Base-by-base conservation (phyloP, 2,329 filamentous ascomycete genomes). In the Lasiodiplodia hormozganensis region DNA sequence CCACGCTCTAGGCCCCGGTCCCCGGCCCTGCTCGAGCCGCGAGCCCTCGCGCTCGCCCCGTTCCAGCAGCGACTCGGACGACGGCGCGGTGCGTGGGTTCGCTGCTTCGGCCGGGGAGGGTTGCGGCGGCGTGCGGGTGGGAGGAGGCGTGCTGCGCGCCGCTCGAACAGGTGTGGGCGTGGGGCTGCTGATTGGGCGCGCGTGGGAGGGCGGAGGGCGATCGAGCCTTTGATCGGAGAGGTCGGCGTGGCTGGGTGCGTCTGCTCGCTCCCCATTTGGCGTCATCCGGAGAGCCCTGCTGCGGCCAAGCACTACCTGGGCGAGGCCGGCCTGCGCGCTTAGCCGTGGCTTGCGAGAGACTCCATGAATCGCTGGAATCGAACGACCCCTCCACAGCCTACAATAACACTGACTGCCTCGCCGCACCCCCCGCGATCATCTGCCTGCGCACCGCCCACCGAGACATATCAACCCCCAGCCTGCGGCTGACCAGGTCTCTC, bases 391-490 rank as follows among this genome's bases (percentile, higher is more conserved):
- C 62, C 62, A 54, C 62, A 34, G 58, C 34, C 31, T 65, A 65
- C 62, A 65, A 65, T 65, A 65, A 65, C 62, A 31, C 62, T 28
- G 21, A n/a, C 31, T n/a, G 31, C 54, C 51, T 25, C 62, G 51
- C 62, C 62, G 62, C 62, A 36, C 60, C 38, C 62, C 40, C 62
- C 62, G 62, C 62, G 62, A 65, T 65, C 62, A 65, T 56, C 62
- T 65, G 62, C 62, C 62, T 38, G 51, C 43, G 23, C 60, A 65
- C 36, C 62, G 34, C 28, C 43, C 34, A 31, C 60, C 60, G 23
- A 31, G 25, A 65, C 49, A 65, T 47, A 65, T 47, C 62, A 65
- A 40, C 62, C 62, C 14, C 58, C 62, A 28, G 16, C 49, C 62
- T 21, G 38, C 38, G 47, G 47, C 47, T 54, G 62, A 65, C 62